These are phyloP conservation scores for Geopyxis carbonaria DNA, from an alignment of 495 filamentous ascomycete species.

Conservation along the genomic window DNA sequence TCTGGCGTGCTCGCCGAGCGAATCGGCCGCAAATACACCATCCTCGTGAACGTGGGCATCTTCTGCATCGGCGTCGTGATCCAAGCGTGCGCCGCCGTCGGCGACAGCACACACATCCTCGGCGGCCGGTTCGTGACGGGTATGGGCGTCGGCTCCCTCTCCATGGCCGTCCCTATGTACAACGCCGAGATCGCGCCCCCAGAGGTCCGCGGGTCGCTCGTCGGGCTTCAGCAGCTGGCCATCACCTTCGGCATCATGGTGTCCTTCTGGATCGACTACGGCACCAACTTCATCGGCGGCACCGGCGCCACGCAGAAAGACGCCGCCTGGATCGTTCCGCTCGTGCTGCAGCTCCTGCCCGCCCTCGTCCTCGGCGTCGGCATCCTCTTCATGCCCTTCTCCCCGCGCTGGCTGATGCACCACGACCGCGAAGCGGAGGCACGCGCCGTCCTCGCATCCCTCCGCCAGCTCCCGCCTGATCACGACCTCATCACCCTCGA, in stretches of 20 bases:
- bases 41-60: slow-evolving; percentile 51
- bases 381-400: slow-evolving; percentile 71
- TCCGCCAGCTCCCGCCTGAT: slow-evolving; percentile 43
- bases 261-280: slow-evolving; percentile 57
- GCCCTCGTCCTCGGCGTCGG: slow-evolving; percentile 45
- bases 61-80: slow-evolving; percentile 65
- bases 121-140: slow-evolving; percentile 62
- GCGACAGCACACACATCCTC: slow-evolving; percentile 45
- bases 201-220: slow-evolving; percentile 51
- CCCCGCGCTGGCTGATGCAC: slow-evolving; percentile 63
- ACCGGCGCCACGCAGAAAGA: slow-evolving; percentile 43
- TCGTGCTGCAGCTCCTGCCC: slow-evolving; percentile 44
- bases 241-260: slow-evolving; percentile 73
- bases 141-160: slow-evolving; percentile 55
- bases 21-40: slow-evolving; percentile 54
- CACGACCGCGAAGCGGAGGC: slow-evolving; percentile 57
- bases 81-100: slow-evolving; percentile 49
- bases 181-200: slow-evolving; percentile 45
- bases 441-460: slow-evolving; percentile 44
- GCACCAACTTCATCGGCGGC: slow-evolving; percentile 63
- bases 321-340: slow-evolving; percentile 51
- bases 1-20: slow-evolving; percentile 62
- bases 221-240: slow-evolving; percentile 63
- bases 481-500: slow-evolving; percentile 55
- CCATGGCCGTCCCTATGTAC: slow-evolving; percentile 51